phyloP scores from a whole-genome alignment of 257 asterid genomes.

The Nicotiana otophora region DNA sequence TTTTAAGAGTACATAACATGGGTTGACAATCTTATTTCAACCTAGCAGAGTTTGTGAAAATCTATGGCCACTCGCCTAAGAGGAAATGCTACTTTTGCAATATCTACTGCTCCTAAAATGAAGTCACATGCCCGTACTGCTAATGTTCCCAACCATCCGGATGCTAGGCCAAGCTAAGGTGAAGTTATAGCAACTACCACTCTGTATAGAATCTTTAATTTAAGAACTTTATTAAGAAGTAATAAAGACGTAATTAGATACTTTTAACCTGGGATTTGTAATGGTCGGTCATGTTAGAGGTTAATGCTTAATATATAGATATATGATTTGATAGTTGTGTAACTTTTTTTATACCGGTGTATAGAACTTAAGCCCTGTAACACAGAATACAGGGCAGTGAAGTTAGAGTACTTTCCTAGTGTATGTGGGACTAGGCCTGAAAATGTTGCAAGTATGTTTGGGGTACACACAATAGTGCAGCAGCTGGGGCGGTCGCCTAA shows the following conservation, averaged over 20 bases:
- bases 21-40: neutral
- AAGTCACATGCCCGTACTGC: neutral
- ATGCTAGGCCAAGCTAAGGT: neutral
- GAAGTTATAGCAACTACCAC: neutral
- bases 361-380: too few relatives aligned
- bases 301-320: too few relatives aligned
- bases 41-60: neutral
- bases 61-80: neutral
- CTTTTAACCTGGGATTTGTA: neutral
- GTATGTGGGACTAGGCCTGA: conserved; percentile 28
- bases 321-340: too few relatives aligned
- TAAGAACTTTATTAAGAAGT: neutral
- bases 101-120: neutral
- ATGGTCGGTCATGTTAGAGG: too few relatives aligned
- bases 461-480: conserved; percentile 14
- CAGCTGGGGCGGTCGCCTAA: conserved; percentile 22
- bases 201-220: neutral
- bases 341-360: too few relatives aligned
- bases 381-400: neutral
- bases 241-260: neutral
- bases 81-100: neutral
- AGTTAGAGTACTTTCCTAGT: conserved; percentile 19
- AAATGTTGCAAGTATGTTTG: conserved; percentile 3
- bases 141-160: neutral
- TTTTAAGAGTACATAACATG: neutral